These are phyloP conservation scores for Anastatica hierochuntica DNA, from an alignment of 345 rosid species.

Conservation along the genomic window DNA sequence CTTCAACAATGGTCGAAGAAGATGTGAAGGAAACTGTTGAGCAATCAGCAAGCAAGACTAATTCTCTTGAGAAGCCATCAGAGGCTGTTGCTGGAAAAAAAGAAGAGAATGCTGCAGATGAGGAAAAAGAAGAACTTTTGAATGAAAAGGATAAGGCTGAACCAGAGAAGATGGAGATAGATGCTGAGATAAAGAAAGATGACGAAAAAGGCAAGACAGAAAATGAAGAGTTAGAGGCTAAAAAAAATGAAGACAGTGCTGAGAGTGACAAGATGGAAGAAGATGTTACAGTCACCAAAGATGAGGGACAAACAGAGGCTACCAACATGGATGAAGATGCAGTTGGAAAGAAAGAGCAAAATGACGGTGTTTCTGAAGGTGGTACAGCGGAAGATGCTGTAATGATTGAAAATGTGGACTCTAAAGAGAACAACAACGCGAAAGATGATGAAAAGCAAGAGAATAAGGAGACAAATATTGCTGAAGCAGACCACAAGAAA, in stretches of 20 bases:
- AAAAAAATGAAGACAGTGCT: constrained; percentile 5
- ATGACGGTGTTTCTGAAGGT: constrained; percentile 27
- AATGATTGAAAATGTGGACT: constrained; percentile 4
- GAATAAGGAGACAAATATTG: neutral
- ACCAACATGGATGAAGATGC: constrained; percentile 12
- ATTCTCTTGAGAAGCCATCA: constrained; percentile 25
- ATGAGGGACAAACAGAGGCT: constrained; percentile 6
- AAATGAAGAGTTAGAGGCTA: constrained; percentile 9
- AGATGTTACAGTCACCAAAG: neutral
- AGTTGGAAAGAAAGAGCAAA: constrained; percentile 12
- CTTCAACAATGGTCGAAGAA: constrained; percentile 50
- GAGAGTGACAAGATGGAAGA: constrained; percentile 11
- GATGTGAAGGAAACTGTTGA: constrained; percentile 38
- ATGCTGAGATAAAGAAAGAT: constrained; percentile 12
- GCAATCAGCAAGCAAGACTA: constrained; percentile 37
- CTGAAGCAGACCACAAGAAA: constrained; percentile 12
- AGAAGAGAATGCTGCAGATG: constrained; percentile 10
- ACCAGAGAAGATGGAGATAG: constrained; percentile 16
- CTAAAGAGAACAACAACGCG: constrained; percentile 9
- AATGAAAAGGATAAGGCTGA: constrained; percentile 10
- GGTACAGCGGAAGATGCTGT: constrained; percentile 12
- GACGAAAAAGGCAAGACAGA: neutral
- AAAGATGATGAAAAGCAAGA: constrained; percentile 15
- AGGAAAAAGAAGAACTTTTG: constrained; percentile 2
- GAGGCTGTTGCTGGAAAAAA: constrained; percentile 23